A percentile compares a stretch with the other conserved stretches of the same genome.
Evolutionary conservation across 2,329 filamentous ascomycete species (phyloP).

Genomic region (Gaeumannomyces sp.): DNA sequence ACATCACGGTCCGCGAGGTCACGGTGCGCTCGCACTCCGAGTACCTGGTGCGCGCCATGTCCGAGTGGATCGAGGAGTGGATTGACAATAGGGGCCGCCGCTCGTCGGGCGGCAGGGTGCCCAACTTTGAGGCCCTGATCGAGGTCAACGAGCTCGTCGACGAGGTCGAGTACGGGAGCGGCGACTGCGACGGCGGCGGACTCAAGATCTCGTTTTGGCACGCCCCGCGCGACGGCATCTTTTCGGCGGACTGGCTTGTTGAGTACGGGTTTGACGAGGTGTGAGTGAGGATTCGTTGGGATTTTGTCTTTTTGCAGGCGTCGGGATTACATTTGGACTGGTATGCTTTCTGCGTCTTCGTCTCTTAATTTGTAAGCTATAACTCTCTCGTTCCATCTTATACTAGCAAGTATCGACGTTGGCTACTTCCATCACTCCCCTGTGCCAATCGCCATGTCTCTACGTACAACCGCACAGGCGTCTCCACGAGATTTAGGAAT

Average conservation of each 20-base stretch:
- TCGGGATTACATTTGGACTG: too few species aligned
- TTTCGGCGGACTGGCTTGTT: not conserved
- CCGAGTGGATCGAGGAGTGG: constrained; percentile 5
- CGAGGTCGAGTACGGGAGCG: not conserved
- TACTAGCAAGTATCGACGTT: too few species aligned
- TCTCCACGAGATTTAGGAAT: too few species aligned
- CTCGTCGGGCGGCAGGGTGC: not conserved
- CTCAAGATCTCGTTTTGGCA: constrained; percentile 1
- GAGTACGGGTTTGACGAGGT: not conserved
- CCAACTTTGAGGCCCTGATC: not conserved
- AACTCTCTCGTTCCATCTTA: too few species aligned
- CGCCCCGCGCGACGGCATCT: not conserved
- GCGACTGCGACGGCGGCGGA: not conserved
- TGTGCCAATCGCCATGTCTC: too few species aligned
- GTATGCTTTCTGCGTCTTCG: too few species aligned
- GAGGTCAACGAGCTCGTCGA: not conserved
- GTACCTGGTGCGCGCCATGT: constrained; percentile 2
- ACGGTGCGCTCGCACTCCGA: not conserved
- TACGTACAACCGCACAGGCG: too few species aligned
- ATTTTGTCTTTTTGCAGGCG: too few species aligned
- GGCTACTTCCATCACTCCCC: too few species aligned
- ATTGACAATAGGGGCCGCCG: not conserved
- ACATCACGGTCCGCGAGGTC: not conserved
- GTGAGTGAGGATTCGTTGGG: too few species aligned
- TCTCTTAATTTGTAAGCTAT: too few species aligned